Evolutionary conservation across 805 yeast species (phyloP).

Genomic region (Hanseniaspora osmophila): DNA sequence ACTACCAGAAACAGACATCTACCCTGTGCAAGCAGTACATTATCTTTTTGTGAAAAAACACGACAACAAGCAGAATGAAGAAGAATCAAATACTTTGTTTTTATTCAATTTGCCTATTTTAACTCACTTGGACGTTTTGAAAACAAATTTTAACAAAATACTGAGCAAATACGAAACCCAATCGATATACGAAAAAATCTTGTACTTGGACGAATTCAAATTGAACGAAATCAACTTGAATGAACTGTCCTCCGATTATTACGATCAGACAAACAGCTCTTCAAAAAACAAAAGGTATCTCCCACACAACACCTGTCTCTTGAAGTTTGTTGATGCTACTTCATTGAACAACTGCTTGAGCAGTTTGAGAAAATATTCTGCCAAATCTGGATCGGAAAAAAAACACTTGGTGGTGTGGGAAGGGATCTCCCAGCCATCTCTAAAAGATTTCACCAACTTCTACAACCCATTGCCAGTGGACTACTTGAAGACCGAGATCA

Average conservation of each 20-base stretch:
- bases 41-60: slow-evolving; percentile 58
- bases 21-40: slow-evolving; percentile 24
- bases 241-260: slow-evolving; percentile 39
- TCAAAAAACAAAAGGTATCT: slow-evolving; percentile 26
- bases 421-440: slow-evolving; percentile 21
- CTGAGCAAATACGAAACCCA: slow-evolving; percentile 34
- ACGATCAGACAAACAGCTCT: slow-evolving; percentile 22
- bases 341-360: slow-evolving; percentile 36
- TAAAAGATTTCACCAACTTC: slow-evolving; percentile 29
- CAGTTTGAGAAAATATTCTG: slow-evolving; percentile 50
- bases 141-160: slow-evolving; percentile 41
- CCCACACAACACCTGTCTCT: slow-evolving; percentile 62
- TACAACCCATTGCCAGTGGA: slow-evolving; percentile 33
- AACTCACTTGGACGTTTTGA: slow-evolving; percentile 38
- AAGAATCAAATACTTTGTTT: slow-evolving; percentile 46
- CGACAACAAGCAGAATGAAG: slow-evolving; percentile 27
- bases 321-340: slow-evolving; percentile 60
- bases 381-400: slow-evolving; percentile 30
- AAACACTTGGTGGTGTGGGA: slow-evolving; percentile 24
- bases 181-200: slow-evolving; percentile 42
- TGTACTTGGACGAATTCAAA: slow-evolving; percentile 29
- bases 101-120: slow-evolving; percentile 61
- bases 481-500: slow-evolving; percentile 39
- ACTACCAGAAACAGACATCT: slow-evolving; percentile 11
- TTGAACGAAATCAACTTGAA: slow-evolving; percentile 39